These are phyloP conservation scores for Candida sp. DNA, from an alignment of 1,139 yeast genomes.

Conservation along the genomic window DNA sequence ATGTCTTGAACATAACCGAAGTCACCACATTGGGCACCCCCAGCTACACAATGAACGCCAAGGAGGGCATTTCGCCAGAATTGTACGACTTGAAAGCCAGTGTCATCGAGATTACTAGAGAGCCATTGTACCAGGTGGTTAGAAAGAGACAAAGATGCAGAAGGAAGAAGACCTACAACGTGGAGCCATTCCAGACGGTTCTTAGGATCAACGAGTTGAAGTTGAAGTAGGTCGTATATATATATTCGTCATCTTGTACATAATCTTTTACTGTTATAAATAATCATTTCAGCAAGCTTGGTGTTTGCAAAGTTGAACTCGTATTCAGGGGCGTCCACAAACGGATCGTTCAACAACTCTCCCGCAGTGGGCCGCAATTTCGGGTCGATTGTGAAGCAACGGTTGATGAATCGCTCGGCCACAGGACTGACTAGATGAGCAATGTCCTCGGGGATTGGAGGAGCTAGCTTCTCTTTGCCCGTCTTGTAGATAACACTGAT, in stretches of 20 bases:
- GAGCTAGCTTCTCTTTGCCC: conserved; percentile 81
- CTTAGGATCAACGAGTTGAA: conserved; percentile 77
- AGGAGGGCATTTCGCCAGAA: conserved; percentile 35
- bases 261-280: conserved; percentile 19
- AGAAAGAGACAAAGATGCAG: conserved; percentile 83
- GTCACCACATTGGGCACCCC: conserved; percentile 88
- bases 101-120: conserved; percentile 85
- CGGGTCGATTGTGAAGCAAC: conserved; percentile 85
- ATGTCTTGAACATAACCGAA: conserved; percentile 69
- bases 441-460: conserved; percentile 94
- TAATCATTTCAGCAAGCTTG: conserved; percentile 55
- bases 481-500: conserved; percentile 78
- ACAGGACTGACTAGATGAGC: conserved; percentile 52
- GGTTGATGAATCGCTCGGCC: conserved; percentile 74
- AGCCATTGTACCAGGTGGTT: conserved; percentile 64
- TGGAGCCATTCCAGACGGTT: conserved; percentile 83
- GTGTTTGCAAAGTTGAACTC: conserved; percentile 68
- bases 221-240: conserved; percentile 24
- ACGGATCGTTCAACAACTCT: conserved; percentile 63
- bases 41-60: conserved; percentile 62
- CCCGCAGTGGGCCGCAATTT: conserved; percentile 87
- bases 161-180: conserved; percentile 76
- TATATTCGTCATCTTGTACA: conserved; percentile 1
- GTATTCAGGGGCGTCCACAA: conserved; percentile 38
- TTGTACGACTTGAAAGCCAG: conserved; percentile 72